Base-by-base conservation (phyloP, 2,329 filamentous ascomycete genomes). In the Exserohilum turcica region DNA sequence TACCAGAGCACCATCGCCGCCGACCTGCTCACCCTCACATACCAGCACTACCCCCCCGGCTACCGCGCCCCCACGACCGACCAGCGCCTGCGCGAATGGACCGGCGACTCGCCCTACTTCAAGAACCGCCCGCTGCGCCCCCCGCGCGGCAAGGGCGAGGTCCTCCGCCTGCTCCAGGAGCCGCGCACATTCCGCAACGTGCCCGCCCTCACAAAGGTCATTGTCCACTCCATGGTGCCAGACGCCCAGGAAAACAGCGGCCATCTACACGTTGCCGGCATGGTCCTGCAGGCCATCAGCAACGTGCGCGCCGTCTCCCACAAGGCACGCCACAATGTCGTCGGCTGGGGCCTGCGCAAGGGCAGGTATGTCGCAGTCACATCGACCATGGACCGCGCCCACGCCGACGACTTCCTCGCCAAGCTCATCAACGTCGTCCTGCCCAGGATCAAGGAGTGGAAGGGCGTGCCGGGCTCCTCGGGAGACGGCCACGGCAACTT, bases 391-490 rank as follows among this genome's bases (percentile, higher is more conserved):
- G 80, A 82, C 50, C 91, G 91, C 27, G 88, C 94, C 72, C 84
- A 88, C 54, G 94, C 95, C 67, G 90, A 91, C 59, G 88, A 97
- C 74, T 97, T 99, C 74, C 72, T 99, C 38, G 89, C 93, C 68
- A 96, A 96, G 79, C 80, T 92, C 63, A 82, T 97, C 49, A 91
- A 96, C 72, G 80, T 97, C 7, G 92, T 99, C 5, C 82, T 97
- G 72, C 94, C 94, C 33, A 90, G 87, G 70, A 95, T 99, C 77
- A 99, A 97, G 81, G 94, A 99, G 65, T 99, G 91, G 89, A 85
- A 84, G 50, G 94, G 94, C 54, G 80, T 90, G n/a, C 84, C 84
- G 64, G 86, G 86, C 43, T 84, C 79, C 37, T 90, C 90, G 33
- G 94, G 94, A 69, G 94, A 99, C 74, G 87, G 86, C 69, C 88